Conservation (phyloP, 306 rosid species). For the Ziziphus jujuba region DNA sequence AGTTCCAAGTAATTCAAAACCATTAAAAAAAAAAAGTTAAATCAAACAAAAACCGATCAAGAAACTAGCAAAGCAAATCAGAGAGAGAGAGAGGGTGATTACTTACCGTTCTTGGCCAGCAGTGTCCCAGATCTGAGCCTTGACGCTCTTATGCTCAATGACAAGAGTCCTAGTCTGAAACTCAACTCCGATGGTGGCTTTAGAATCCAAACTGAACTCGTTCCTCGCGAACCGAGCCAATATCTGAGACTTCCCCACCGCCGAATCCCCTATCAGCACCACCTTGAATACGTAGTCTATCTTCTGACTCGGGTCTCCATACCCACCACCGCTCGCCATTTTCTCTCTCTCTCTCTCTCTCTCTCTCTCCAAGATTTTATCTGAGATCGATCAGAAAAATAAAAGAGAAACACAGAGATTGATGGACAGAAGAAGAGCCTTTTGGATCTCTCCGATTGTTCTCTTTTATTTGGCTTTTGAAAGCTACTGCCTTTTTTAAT, state of each 20-base stretch:
- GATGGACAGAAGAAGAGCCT: background rate
- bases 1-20: background rate
- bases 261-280: conserved; percentile 92
- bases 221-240: conserved; percentile 86
- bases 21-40: background rate
- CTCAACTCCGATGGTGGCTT: conserved; percentile 98
- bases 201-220: conserved; percentile 96
- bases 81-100: background rate
- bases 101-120: conserved; percentile 96
- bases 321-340: conserved; percentile 68
- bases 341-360: conserved; percentile 8
- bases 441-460: background rate
- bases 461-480: background rate
- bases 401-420: background rate
- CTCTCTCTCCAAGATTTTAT: background rate
- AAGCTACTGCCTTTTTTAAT: background rate
- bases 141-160: conserved; percentile 85
- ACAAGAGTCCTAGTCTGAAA: conserved; percentile 87
- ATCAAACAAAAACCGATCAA: background rate
- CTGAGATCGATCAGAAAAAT: conserved; percentile 1
- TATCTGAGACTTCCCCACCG: conserved; percentile 98
- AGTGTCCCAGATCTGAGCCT: conserved; percentile 99
- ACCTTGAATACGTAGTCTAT: conserved; percentile 96
- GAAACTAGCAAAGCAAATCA: conserved; percentile 2
- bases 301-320: conserved; percentile 85